Percentiles rank a stretch among this genome's conserved stretches.
phyloP scores from a whole-genome alignment of 129 eudicot species.

The Tagetes patula region DNA sequence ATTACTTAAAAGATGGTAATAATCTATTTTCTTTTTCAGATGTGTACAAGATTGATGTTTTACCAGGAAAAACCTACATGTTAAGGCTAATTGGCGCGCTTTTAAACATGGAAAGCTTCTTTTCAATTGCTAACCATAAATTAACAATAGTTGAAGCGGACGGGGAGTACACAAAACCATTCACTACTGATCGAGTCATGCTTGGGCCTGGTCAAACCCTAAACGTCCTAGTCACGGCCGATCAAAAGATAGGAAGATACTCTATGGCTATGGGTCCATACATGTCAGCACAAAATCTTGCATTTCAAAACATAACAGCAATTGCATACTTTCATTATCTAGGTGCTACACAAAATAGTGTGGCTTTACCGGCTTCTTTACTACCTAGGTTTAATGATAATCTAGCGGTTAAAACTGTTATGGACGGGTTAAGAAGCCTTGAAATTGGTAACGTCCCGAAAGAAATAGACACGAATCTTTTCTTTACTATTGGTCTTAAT shows the following conservation, averaged over 20 bases:
- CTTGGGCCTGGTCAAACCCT: conserved; percentile 81
- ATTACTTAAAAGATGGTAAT: not conserved
- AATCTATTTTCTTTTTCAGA: conserved; percentile 36
- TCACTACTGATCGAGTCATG: conserved; percentile 59
- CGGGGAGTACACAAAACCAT: conserved; percentile 70
- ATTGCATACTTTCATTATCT: conserved; percentile 66
- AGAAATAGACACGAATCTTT: conserved; percentile 63
- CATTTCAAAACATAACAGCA: conserved; percentile 65
- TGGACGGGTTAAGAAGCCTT: conserved; percentile 66
- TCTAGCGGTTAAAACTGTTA: conserved; percentile 58
- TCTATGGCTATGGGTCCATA: conserved; percentile 81
- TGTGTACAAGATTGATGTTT: conserved; percentile 58
- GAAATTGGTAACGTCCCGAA: conserved; percentile 43
- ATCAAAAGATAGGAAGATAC: conserved; percentile 61
- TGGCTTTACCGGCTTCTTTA: conserved; percentile 44
- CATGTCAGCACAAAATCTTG: conserved; percentile 56
- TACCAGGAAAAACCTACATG: conserved; percentile 67
- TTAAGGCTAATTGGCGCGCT: conserved; percentile 70
- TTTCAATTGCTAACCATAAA: conserved; percentile 68
- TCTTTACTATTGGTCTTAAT: conserved; percentile 66
- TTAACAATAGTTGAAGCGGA: conserved; percentile 73
- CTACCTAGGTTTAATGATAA: conserved; percentile 64
- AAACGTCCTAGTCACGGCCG: conserved; percentile 65
- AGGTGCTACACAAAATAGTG: conserved; percentile 47
- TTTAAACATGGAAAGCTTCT: conserved; percentile 66